Evolutionary conservation across 129 eudicot species (phyloP), one percentile per base, ranked within the genome.

Genomic region (Flaveria bidentis): DNA sequence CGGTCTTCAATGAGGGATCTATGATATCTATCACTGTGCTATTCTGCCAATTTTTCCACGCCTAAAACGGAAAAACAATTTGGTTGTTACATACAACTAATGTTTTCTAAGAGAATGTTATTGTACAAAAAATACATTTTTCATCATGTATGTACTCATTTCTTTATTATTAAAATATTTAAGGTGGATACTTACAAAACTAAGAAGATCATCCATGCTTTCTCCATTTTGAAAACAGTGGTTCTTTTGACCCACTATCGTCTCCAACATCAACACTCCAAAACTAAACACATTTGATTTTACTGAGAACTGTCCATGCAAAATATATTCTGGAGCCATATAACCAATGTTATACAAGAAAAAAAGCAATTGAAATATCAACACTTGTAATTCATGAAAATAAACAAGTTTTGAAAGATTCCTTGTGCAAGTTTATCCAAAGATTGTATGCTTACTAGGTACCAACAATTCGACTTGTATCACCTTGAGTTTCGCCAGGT

Each of bases 391-490:
- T 61, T 25, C 17, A 23, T 61, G 2, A n/a, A 13, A 61, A 61
- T 61, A 26, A 61, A 26, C 67, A 23, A 10, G 39, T 11, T 60
- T 25, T 5, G 0, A 3, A 60, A 25, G 12, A 7, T 60, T 60
- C 39, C 16, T 22, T 20, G 63, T 56, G 22, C 9, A 3, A 10
- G 14, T 20, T 22, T 22, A 55, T 1, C 2, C 6, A 4, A 13
- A 61, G 39, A 61, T 61, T 61, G 17, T 61, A 61, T 61, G 26
- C 67, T 61, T 61, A 26, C 67, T 61, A 61, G 67, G 67, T 61
- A 61, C 67, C 67, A 61, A 61, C 67, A 61, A 61, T 61, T 61
- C 67, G 67, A 61, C 9, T 61, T 26, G 67, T 61, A 61, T 61
- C 67, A 13, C 67, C 65, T 20, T 58, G 65, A 58, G 65, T 58